These are phyloP conservation scores for Dioscorea alata DNA, from an alignment of 106 monocot genomes.

Conservation along the genomic window DNA sequence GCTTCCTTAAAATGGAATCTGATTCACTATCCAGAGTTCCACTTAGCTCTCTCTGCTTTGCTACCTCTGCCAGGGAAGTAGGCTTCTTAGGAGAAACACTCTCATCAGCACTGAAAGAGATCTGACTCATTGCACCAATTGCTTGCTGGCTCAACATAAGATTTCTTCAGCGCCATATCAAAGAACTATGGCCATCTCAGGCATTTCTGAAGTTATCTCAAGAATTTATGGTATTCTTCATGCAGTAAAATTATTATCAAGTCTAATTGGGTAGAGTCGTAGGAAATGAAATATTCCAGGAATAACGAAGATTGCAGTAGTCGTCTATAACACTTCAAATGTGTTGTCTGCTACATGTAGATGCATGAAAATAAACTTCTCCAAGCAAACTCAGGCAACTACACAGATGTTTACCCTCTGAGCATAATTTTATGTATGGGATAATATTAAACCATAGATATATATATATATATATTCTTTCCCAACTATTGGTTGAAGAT, in stretches of 20 bases:
- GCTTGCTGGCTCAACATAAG: slow-evolving; percentile 27
- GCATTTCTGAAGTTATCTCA: not conserved
- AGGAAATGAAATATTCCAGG: not conserved
- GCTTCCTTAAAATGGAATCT: slow-evolving; percentile 28
- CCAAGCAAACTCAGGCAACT: too few relatives aligned
- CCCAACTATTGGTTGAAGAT: too few relatives aligned
- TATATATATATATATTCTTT: too few relatives aligned
- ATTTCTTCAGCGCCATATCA: not conserved
- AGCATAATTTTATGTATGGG: too few relatives aligned
- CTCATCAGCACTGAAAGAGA: slow-evolving; percentile 50
- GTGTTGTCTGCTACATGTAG: not conserved
- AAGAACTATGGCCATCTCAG: not conserved
- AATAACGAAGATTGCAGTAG: not conserved
- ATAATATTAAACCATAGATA: too few relatives aligned
- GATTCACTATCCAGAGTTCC: slow-evolving; percentile 38
- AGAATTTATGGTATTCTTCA: not conserved
- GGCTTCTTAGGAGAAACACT: slow-evolving; percentile 48
- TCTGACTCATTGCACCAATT: slow-evolving; percentile 36
- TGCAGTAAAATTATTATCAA: not conserved
- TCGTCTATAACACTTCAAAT: not conserved
- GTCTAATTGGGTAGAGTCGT: not conserved
- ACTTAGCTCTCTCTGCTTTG: slow-evolving; percentile 50
- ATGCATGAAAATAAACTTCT: not conserved
- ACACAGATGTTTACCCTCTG: too few relatives aligned
- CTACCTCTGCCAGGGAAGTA: slow-evolving; percentile 34